phyloP scores from a whole-genome alignment of 768 basidiomycete species.

The Boletus sp. region DNA sequence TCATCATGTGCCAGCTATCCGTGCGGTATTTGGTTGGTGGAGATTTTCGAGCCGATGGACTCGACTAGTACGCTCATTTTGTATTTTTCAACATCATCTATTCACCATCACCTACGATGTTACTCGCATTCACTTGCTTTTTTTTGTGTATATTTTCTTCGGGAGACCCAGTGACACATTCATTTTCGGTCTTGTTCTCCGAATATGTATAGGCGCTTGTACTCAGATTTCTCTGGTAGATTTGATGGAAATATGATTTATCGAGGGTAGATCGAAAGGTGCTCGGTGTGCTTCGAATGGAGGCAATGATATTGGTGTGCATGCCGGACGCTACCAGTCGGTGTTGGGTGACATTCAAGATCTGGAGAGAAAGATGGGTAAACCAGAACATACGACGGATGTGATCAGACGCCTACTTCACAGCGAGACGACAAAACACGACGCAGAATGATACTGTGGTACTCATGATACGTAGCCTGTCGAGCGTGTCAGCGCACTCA shows the following conservation, averaged over 20 bases:
- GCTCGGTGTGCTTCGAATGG: background rate
- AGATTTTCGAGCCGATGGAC: slow-evolving; percentile 10
- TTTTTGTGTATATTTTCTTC: slow-evolving; percentile 1
- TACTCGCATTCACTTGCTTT: slow-evolving; percentile 1
- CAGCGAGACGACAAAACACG: slow-evolving; percentile 46
- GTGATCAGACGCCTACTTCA: slow-evolving; percentile 37
- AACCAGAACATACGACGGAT: background rate
- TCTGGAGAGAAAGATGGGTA: slow-evolving; percentile 30
- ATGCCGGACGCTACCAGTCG: slow-evolving; percentile 21
- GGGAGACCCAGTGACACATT: slow-evolving; percentile 7
- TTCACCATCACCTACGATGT: background rate
- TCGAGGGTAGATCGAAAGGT: slow-evolving; percentile 12
- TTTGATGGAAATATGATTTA: slow-evolving; percentile 12
- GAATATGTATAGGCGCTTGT: background rate
- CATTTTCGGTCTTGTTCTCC: slow-evolving; percentile 4
- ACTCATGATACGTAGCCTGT: slow-evolving; percentile 48
- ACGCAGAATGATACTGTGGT: slow-evolving; percentile 48
- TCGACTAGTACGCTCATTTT: slow-evolving; percentile 21
- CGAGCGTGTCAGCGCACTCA: slow-evolving; percentile 11
- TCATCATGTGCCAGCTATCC: background rate
- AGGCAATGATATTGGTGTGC: too few species aligned
- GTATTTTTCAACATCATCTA: slow-evolving; percentile 8
- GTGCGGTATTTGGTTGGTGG: slow-evolving; percentile 1
- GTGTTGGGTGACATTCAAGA: slow-evolving; percentile 53
- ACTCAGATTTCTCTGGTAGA: slow-evolving; percentile 3